Percentiles rank a stretch among this genome's conserved stretches.
Evolutionary conservation across 192 early-diverging fungal genomes (phyloP).

Genomic region (Chytriomyces confervae): DNA sequence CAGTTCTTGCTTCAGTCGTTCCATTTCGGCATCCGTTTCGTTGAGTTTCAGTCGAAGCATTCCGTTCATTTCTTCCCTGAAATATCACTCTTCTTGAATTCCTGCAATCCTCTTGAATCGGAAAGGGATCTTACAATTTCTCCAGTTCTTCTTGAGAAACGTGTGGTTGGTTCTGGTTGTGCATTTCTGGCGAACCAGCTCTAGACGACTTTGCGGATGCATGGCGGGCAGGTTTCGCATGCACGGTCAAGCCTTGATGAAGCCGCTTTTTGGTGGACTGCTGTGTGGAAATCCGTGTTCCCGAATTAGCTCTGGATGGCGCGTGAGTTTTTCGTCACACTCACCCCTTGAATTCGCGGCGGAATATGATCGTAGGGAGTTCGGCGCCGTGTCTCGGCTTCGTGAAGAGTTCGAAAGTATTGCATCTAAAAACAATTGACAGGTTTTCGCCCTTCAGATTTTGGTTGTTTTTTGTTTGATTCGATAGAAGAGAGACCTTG

Average conservation of each 20-base stretch:
- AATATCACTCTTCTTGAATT: conserved; percentile 7
- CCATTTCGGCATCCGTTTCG: conserved; percentile 42
- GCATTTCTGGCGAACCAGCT: conserved; percentile 24
- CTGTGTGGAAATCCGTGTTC: not conserved
- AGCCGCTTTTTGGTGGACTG: conserved; percentile 18
- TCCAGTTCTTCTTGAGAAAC: conserved; percentile 36
- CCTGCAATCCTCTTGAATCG: not conserved
- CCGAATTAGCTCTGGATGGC: not conserved
- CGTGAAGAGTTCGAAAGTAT: conserved; percentile 56
- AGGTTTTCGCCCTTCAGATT: not conserved
- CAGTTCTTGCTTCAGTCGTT: conserved; percentile 27
- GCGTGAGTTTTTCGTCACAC: not conserved
- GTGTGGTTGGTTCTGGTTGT: not conserved
- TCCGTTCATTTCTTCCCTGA: conserved; percentile 55
- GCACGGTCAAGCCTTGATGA: conserved; percentile 22
- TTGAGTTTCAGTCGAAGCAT: conserved; percentile 51
- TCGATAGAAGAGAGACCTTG: conserved; percentile 39
- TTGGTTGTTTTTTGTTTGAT: not conserved
- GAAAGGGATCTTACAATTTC: conserved; percentile 37
- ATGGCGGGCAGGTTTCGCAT: conserved; percentile 21
- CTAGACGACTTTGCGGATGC: conserved; percentile 31
- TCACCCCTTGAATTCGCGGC: conserved; percentile 48
- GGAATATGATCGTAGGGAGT: conserved; percentile 62
- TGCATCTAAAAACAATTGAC: conserved; percentile 40
- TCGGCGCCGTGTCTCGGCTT: conserved; percentile 56